Conservation (phyloP, 139 green algal species). For the Chlamydomonas schloesseri region DNA sequence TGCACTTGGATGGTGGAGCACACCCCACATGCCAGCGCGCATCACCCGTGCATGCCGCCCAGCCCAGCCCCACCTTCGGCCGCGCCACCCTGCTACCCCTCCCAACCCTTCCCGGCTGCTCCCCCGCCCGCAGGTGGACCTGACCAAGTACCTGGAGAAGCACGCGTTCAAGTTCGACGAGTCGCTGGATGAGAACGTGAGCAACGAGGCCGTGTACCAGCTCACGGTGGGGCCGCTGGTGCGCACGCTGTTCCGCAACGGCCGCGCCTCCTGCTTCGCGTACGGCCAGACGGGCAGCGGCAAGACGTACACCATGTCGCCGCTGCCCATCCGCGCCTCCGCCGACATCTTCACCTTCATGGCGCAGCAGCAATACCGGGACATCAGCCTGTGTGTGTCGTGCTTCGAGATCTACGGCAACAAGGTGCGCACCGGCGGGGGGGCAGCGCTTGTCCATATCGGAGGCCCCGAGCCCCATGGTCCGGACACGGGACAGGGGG, state of each 20-base stretch:
- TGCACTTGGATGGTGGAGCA: too few relatives aligned
- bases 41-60: too few relatives aligned
- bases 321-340: constrained; percentile 91
- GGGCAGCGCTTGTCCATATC: too few relatives aligned
- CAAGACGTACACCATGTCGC: constrained; percentile 98
- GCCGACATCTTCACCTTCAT: constrained; percentile 89
- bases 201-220: constrained; percentile 94
- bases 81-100: too few relatives aligned
- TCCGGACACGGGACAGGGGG: too few relatives aligned
- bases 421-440: constrained; percentile 71
- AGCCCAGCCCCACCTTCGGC: too few relatives aligned
- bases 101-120: too few relatives aligned
- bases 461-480: too few relatives aligned
- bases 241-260: constrained; percentile 86
- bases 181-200: constrained; percentile 87
- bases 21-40: too few relatives aligned
- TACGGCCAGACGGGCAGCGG: constrained; percentile 96
- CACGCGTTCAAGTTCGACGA: constrained; percentile 97
- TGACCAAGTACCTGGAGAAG: constrained; percentile 89
- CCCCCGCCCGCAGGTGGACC: constrained; percentile 75
- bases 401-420: constrained; percentile 99
- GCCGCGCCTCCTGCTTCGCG: constrained; percentile 96
- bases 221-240: constrained; percentile 94
- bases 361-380: constrained; percentile 59
- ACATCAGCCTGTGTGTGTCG: constrained; percentile 76